These are phyloP conservation scores for Cystobasidium tubakii DNA, from an alignment of 768 basidiomycete genomes.

Conservation along the genomic window DNA sequence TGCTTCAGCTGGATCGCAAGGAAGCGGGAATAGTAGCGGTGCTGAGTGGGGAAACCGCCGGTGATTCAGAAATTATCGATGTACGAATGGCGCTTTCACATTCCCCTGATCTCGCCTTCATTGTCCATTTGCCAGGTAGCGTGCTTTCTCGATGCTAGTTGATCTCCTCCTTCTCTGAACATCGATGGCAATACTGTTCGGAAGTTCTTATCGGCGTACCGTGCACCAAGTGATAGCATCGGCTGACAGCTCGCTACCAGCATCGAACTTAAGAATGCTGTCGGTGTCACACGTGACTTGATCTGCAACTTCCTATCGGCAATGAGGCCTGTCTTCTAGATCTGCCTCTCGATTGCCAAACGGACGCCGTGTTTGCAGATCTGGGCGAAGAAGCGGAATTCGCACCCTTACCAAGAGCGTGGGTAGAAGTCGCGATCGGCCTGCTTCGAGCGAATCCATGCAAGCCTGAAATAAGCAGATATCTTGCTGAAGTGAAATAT, in stretches of 20 bases:
- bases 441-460: too few relatives aligned
- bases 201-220: not conserved
- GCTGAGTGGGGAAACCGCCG: not conserved
- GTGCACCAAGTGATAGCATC: conserved; percentile 26
- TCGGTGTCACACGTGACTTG: not conserved
- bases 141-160: not conserved
- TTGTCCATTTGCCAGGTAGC: conserved; percentile 3
- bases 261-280: not conserved
- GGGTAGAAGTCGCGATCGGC: too few relatives aligned
- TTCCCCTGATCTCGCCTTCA: conserved; percentile 12
- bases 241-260: not conserved
- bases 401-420: not conserved
- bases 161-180: not conserved
- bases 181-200: not conserved
- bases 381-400: too few relatives aligned
- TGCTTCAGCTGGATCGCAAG: conserved; percentile 13
- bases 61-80: conserved; percentile 19
- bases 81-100: not conserved
- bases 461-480: too few relatives aligned
- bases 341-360: too few relatives aligned
- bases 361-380: too few relatives aligned
- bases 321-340: not conserved
- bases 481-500: too few relatives aligned
- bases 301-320: not conserved
- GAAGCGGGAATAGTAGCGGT: conserved; percentile 2